Conservation (phyloP, 2,329 filamentous ascomycete genomes). For the Coniella lustricola region DNA sequence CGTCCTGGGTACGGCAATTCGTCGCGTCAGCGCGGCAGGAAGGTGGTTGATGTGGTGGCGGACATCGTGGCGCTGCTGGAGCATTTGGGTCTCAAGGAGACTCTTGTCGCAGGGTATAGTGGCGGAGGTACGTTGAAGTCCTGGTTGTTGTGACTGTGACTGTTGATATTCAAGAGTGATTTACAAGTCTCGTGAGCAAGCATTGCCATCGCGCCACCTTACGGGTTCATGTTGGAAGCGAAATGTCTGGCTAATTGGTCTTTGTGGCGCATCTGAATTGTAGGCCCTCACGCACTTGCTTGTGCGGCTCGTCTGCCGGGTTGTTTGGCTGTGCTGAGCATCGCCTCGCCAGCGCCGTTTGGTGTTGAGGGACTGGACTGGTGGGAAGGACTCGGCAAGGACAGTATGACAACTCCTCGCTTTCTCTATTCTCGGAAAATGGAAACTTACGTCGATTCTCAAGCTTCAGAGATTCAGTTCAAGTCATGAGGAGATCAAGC, state of each 20-base stretch:
- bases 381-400: slow-evolving; percentile 4
- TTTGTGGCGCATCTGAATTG: not conserved
- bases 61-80: slow-evolving; percentile 11
- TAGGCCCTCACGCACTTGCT: slow-evolving; percentile 12
- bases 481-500: no score
- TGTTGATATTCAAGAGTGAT: no score
- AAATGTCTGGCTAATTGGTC: not conserved
- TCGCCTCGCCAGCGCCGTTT: slow-evolving; percentile 4
- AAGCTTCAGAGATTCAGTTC: no score
- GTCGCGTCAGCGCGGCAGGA: slow-evolving; percentile 5
- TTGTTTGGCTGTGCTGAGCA: slow-evolving; percentile 6
- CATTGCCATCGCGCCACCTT: no score
- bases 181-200: no score
- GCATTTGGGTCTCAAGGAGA: slow-evolving; percentile 12
- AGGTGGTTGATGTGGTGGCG: slow-evolving; percentile 4
- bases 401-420: slow-evolving; percentile 1
- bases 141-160: not conserved
- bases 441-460: no score
- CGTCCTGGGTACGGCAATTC: slow-evolving; percentile 12
- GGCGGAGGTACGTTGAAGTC: slow-evolving; percentile 8
- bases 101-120: slow-evolving; percentile 9
- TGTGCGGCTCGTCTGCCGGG: slow-evolving; percentile 10
- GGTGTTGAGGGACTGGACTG: slow-evolving; percentile 9
- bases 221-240: no score
- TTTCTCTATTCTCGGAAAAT: not conserved